Conservation (phyloP, 2,329 filamentous ascomycete species). For the Diaporthe destruens region DNA sequence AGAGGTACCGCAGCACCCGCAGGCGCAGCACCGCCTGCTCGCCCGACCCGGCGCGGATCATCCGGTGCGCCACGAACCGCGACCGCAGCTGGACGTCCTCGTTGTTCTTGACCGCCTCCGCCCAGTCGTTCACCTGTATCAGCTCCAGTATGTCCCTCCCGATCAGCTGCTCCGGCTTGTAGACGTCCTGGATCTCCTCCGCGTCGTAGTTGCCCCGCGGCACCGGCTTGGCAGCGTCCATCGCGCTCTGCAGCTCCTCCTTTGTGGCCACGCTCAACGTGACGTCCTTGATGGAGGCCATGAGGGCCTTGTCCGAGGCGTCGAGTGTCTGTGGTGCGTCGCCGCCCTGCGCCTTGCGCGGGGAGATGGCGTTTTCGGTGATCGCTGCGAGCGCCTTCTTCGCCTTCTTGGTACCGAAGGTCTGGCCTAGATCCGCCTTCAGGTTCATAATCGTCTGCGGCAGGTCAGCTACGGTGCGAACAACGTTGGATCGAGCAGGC, state of each 20-base stretch:
- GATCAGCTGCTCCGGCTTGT: slow-evolving; percentile 75
- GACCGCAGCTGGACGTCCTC: slow-evolving; percentile 69
- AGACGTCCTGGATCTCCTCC: slow-evolving; percentile 77
- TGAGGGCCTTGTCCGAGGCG: slow-evolving; percentile 68
- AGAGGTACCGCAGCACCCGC: slow-evolving; percentile 71
- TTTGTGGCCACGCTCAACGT: slow-evolving; percentile 76
- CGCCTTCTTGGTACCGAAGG: slow-evolving; percentile 88
- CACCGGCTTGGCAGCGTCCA: slow-evolving; percentile 78
- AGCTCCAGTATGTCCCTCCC: slow-evolving; percentile 75
- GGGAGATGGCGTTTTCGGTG: slow-evolving; percentile 77
- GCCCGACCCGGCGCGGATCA: slow-evolving; percentile 66
- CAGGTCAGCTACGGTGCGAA: slow-evolving; percentile 23
- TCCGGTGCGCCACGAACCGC: slow-evolving; percentile 74
- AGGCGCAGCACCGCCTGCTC: slow-evolving; percentile 66
- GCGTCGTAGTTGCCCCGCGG: slow-evolving; percentile 78
- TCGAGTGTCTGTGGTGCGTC: slow-evolving; percentile 63
- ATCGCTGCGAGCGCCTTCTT: slow-evolving; percentile 80
- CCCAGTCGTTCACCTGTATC: slow-evolving; percentile 80
- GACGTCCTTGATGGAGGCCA: slow-evolving; percentile 72
- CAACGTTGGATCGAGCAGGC: neutral
- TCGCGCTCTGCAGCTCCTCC: slow-evolving; percentile 73
- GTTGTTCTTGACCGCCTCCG: slow-evolving; percentile 71
- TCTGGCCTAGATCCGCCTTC: slow-evolving; percentile 78
- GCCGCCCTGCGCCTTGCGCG: slow-evolving; percentile 52
- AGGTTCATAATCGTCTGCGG: slow-evolving; percentile 70